A percentile compares a stretch with the other conserved stretches of the same genome.
phyloP scores from a whole-genome alignment of 2,329 filamentous ascomycete genomes.

The Cadophora gregata region DNA sequence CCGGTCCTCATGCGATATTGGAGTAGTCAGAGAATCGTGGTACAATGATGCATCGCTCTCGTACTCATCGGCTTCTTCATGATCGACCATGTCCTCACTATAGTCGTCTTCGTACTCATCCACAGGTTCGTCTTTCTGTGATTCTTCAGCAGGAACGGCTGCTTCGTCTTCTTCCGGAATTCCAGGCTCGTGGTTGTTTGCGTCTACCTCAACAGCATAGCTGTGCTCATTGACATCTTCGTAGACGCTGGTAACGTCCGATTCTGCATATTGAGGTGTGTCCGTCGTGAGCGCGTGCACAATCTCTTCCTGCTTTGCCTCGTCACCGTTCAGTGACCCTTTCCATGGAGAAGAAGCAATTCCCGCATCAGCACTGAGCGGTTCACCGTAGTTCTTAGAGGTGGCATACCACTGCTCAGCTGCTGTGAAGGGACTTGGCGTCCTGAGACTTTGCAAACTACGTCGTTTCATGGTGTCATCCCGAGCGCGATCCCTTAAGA shows the following conservation, averaged over 20 bases:
- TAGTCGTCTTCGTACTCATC: conserved; percentile 43
- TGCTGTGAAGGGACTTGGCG: conserved; percentile 56
- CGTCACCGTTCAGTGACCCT: conserved; percentile 25
- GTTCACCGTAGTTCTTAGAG: conserved; percentile 36
- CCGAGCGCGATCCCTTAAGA: conserved; percentile 66
- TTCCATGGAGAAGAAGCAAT: conserved; percentile 37
- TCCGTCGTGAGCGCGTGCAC: not conserved
- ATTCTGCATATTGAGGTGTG: conserved; percentile 32
- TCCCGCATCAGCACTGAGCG: conserved; percentile 40
- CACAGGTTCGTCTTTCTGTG: conserved; percentile 19
- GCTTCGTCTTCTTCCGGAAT: conserved; percentile 13
- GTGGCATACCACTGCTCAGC: conserved; percentile 45
- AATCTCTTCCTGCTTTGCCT: conserved; percentile 16
- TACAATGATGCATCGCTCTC: conserved; percentile 70
- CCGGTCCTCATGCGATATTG: conserved; percentile 85
- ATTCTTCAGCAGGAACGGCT: conserved; percentile 22
- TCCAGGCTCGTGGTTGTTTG: not conserved
- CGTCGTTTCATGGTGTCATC: conserved; percentile 68
- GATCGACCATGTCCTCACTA: conserved; percentile 43
- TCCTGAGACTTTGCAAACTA: conserved; percentile 64
- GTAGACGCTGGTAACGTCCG: conserved; percentile 41
- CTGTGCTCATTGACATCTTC: conserved; percentile 39
- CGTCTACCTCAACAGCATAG: conserved; percentile 11
- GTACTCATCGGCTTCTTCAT: conserved; percentile 47
- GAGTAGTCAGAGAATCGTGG: conserved; percentile 63